Base-by-base conservation (phyloP, 2,329 filamentous ascomycete genomes). In the Cadophora malorum region DNA sequence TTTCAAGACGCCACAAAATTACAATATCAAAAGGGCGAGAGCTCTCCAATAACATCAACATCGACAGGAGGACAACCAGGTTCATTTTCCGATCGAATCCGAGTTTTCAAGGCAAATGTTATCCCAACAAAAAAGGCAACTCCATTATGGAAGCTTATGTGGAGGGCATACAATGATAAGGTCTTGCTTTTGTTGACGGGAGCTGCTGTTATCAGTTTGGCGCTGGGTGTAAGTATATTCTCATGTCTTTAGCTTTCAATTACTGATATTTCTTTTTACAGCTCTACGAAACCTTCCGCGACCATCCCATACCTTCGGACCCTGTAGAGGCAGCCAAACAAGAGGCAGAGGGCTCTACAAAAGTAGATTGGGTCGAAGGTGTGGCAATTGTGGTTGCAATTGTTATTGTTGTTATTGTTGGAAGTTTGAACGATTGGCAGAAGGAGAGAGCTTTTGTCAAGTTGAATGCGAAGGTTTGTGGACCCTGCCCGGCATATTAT, bases 131-230 rank as follows among this genome's bases (percentile, higher is more conserved):
- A 87, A 73, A 91, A 90, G 74, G 82, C 88, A 21, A 93, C 92
- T 76, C 88, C 83, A 49, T 88, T 94, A 62, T 82, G 90, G 70
- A 83, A 89, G 74, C 81, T 94, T 16, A 88, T 89, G 70, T 94
- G 91, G 91, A 90, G 92, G 74, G 90, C 91, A 1, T 93, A 92
- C 80, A 93, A 94, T 75, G 91, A 94, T 79, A 94, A 93, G 74
- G 88, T 94, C 16, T 81, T 93, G 64, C 90, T 93, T 63, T 80
- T 93, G 5, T 82, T 93, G 69, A 90, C 90, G 0, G 83, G 88
- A 23, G 91, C 91, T 7, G 91, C 91, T 0, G 81, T 86, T 23
- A 88, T 94, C 41, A 93, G 91, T 1, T 83, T 94, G 41, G 88
- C 88, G 0, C 85, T 94, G 45, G 91, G 91, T 56, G 86, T 93